Evolutionary conservation across 1,139 yeast species (phyloP).

Genomic region (Diutina catenulata): DNA sequence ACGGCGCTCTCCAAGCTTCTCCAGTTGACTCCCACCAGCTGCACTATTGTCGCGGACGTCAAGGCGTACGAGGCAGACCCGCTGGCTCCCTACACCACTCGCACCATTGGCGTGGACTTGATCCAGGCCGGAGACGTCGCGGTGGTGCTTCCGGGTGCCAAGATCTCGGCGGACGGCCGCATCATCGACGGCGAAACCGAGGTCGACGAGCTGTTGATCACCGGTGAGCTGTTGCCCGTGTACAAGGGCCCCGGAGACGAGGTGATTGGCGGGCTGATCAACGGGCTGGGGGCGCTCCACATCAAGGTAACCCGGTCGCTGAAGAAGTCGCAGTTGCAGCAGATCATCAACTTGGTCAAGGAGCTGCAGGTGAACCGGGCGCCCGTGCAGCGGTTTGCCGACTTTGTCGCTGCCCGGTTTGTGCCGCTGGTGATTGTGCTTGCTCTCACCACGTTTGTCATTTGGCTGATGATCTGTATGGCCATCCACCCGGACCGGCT

Average conservation of each 20-base stretch:
- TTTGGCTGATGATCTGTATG: slow-evolving; percentile 46
- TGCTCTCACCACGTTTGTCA: slow-evolving; percentile 49
- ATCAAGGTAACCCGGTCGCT: slow-evolving; percentile 64
- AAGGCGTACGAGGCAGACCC: slow-evolving; percentile 14
- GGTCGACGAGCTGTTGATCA: slow-evolving; percentile 75
- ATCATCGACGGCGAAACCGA: slow-evolving; percentile 71
- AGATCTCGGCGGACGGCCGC: slow-evolving; percentile 84
- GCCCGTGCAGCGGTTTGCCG: slow-evolving; percentile 86
- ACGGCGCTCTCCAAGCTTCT: slow-evolving; percentile 73
- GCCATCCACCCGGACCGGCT: slow-evolving; percentile 18
- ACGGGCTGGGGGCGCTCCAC: slow-evolving; percentile 64
- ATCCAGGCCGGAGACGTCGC: slow-evolving; percentile 71
- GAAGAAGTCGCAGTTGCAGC: slow-evolving; percentile 74
- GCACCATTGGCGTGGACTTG: slow-evolving; percentile 53
- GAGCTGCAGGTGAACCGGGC: slow-evolving; percentile 85
- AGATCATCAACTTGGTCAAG: slow-evolving; percentile 75
- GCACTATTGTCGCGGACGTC: slow-evolving; percentile 45
- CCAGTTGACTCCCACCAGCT: slow-evolving; percentile 69
- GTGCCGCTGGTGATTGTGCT: slow-evolving; percentile 65
- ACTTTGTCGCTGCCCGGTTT: slow-evolving; percentile 71
- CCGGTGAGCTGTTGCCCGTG: slow-evolving; percentile 83
- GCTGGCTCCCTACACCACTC: slow-evolving; percentile 8
- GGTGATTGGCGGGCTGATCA: slow-evolving; percentile 86
- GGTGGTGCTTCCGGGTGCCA: slow-evolving; percentile 73
- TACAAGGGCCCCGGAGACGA: slow-evolving; percentile 45